Evolutionary conservation across 768 basidiomycete genomes (phyloP).

Genomic region (Crassisporium funariophilum): DNA sequence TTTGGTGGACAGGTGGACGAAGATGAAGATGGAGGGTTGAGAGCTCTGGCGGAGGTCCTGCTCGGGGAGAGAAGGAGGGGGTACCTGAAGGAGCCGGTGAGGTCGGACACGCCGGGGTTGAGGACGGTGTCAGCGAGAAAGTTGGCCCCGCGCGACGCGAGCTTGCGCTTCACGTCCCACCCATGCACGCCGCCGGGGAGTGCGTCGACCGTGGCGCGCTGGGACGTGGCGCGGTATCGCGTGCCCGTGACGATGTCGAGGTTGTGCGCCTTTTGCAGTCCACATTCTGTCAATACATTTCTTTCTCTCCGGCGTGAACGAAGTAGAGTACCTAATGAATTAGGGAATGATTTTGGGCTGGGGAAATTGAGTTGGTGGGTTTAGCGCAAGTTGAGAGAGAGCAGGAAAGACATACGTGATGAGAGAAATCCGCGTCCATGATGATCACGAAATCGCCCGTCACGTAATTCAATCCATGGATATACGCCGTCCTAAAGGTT

Average conservation of each 20-base stretch:
- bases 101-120: constrained; percentile 83
- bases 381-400: not conserved
- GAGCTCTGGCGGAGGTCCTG: constrained; percentile 72
- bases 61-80: constrained; percentile 42
- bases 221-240: constrained; percentile 70
- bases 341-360: constrained; percentile 95
- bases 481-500: constrained; percentile 86
- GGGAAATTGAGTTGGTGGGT: not conserved
- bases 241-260: constrained; percentile 94
- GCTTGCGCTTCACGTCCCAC: constrained; percentile 89
- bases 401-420: constrained; percentile 64
- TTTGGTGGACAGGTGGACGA: no score
- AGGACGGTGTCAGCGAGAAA: constrained; percentile 86
- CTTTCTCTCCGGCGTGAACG: not conserved
- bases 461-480: constrained; percentile 87
- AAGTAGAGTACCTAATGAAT: constrained; percentile 68
- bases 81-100: constrained; percentile 89
- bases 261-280: constrained; percentile 80
- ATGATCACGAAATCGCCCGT: constrained; percentile 94
- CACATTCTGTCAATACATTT: constrained; percentile 25
- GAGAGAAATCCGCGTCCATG: constrained; percentile 97
- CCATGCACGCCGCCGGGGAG: constrained; percentile 86
- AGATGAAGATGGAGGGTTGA: constrained; percentile 77
- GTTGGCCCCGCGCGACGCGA: constrained; percentile 88
- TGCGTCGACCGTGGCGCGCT: constrained; percentile 57